Evolutionary conservation across 1,139 yeast genomes (phyloP), one percentile per base, ranked within the genome.

Genomic region (Lodderomyces theae): DNA sequence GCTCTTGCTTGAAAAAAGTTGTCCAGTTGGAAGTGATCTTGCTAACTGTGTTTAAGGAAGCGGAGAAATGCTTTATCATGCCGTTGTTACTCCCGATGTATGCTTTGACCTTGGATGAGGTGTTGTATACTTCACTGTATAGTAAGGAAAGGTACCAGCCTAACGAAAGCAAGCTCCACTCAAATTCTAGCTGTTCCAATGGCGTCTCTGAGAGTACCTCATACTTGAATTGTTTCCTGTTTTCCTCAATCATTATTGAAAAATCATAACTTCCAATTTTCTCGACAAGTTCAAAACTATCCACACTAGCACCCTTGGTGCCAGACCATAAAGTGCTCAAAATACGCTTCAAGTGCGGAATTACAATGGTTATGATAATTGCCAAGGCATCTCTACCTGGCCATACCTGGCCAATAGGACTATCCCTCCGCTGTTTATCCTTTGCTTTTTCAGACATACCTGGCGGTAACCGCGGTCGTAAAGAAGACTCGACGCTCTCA

Each of bases 101-200:
- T 5, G 19, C 21, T 28, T 39, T 44, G 4, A 61, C 56, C 10
- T 21, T 19, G 1, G 68, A 60, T 13, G 76, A 66, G 18, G 72
- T 61, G 38, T 75, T 72, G 54, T 77, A 86, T 1, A 86, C 72
- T 40, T 73, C 69, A 1, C 83, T 79, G 81, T 89, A 86, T 25
- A 86, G 55, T 12, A 85, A 64, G 11, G 86, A 76, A 35, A 76
- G 70, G 56, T 86, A 82, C 96, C 96, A 88, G 0, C 90, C 89
- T 29, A 86, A 65, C 0, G 92, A 79, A 7, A 74, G 52, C 34
- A 66, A 66, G 35, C 77, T 74, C 92, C 95, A 85, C 10, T 62
- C 58, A 48, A 86, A 81, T 40, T 58, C 64, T 46, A 83, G 64
- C 3, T 74, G 73, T 40, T 77, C 77, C 41, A 79, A 68, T 2